These are phyloP conservation scores for Calocybe gangraenosa DNA, from an alignment of 768 basidiomycete genomes.

Conservation along the genomic window DNA sequence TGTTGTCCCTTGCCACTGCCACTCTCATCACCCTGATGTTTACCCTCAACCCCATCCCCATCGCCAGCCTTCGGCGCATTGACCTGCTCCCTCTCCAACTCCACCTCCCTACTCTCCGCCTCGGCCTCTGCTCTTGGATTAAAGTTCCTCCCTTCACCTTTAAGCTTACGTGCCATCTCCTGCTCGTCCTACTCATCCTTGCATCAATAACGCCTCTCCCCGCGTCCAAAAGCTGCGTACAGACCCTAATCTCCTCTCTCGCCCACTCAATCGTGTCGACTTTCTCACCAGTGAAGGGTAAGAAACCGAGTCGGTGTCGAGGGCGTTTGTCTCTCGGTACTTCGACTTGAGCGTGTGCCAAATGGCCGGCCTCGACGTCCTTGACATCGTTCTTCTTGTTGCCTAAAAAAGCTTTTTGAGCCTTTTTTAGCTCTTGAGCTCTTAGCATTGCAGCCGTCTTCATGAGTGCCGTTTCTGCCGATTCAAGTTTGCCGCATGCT, in stretches of 20 bases:
- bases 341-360: no score
- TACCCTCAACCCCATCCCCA: no score
- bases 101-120: conserved; percentile 1
- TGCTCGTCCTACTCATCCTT: conserved; percentile 23
- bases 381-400: neutral
- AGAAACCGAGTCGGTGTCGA: conserved; percentile 64
- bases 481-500: conserved; percentile 79
- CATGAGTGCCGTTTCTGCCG: conserved; percentile 76
- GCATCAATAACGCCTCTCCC: conserved; percentile 35
- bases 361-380: conserved; percentile 21
- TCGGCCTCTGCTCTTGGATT: conserved; percentile 6
- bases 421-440: conserved; percentile 46
- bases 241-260: conserved; percentile 62
- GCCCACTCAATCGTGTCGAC: conserved; percentile 95
- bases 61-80: no score
- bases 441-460: conserved; percentile 73
- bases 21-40: no score
- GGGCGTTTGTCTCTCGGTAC: conserved; percentile 77
- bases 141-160: conserved; percentile 6
- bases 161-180: conserved; percentile 7
- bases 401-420: conserved; percentile 26
- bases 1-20: conserved; percentile 12
- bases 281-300: conserved; percentile 71
- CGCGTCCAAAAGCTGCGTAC: conserved; percentile 48
- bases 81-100: conserved; percentile 3